Conservation (phyloP, 2,329 filamentous ascomycete genomes). For the Trichoderma guizhouense region DNA sequence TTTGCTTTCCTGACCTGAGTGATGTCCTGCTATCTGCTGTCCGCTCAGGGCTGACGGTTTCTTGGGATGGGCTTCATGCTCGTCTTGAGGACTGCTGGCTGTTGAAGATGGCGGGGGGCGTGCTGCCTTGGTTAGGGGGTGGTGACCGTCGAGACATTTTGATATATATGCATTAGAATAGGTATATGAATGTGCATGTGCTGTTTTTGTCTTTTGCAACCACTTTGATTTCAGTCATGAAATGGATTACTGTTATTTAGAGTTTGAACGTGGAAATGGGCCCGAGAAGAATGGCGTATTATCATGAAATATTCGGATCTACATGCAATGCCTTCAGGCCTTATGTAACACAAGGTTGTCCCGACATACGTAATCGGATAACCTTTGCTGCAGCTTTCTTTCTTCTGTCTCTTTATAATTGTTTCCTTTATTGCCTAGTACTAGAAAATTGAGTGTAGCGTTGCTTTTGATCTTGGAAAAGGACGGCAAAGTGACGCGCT, state of each 20-base stretch:
- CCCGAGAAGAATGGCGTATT: neutral
- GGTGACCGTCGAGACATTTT: slow-evolving; percentile 42
- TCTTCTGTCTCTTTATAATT: neutral
- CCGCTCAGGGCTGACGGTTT: neutral
- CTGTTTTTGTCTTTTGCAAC: neutral
- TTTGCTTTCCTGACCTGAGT: slow-evolving; percentile 39
- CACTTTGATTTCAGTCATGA: neutral
- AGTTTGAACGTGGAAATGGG: neutral
- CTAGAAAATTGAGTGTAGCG: neutral
- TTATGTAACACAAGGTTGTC: neutral
- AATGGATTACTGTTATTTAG: neutral
- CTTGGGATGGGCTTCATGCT: too few relatives aligned
- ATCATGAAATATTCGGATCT: neutral
- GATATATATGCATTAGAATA: neutral
- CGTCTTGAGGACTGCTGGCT: slow-evolving; percentile 1
- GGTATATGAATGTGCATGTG: too few relatives aligned
- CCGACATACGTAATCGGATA: neutral
- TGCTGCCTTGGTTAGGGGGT: slow-evolving; percentile 34
- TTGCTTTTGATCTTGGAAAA: neutral
- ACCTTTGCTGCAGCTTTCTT: neutral
- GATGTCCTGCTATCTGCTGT: slow-evolving; percentile 36
- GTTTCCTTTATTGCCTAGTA: neutral
- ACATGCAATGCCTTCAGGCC: neutral
- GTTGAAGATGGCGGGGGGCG: slow-evolving; percentile 27
- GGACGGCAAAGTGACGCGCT: neutral